These are phyloP conservation scores for Alloteropsis angusta DNA, from an alignment of 202 grass and related monocot genomes.

Conservation along the genomic window DNA sequence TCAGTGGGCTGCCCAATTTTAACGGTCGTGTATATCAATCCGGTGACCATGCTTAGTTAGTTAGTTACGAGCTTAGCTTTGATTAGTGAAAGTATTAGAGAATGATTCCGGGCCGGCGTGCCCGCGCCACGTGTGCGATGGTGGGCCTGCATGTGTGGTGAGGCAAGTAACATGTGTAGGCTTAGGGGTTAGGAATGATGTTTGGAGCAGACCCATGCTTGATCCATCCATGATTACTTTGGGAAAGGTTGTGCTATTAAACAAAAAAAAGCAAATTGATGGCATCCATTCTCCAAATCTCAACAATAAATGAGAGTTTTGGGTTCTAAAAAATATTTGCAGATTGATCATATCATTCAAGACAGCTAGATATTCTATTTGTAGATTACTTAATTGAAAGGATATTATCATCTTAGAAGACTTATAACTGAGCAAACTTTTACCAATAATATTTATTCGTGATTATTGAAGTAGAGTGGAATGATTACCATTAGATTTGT, in stretches of 20 bases:
- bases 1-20: conserved; percentile 26
- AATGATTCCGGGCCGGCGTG: not conserved
- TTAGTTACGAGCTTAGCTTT: not conserved
- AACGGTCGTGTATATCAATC: conserved; percentile 33
- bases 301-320: not conserved
- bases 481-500: too few species aligned
- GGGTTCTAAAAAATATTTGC: not conserved
- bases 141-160: not conserved
- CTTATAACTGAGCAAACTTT: not conserved
- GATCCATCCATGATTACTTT: not conserved
- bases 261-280: not conserved
- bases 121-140: conserved; percentile 4
- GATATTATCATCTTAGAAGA: not conserved
- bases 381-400: not conserved
- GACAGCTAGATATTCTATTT: not conserved
- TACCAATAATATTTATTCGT: too few species aligned
- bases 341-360: not conserved
- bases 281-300: not conserved
- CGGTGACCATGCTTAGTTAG: not conserved
- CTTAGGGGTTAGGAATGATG: not conserved
- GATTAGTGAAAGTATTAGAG: not conserved
- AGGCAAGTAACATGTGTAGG: not conserved
- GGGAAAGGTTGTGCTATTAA: not conserved
- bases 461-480: too few species aligned
- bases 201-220: not conserved